A percentile compares a stretch with the other conserved stretches of the same genome.
Evolutionary conservation across 2,329 filamentous ascomycete genomes (phyloP).

Genomic region (Cucurbitaria berberidis): DNA sequence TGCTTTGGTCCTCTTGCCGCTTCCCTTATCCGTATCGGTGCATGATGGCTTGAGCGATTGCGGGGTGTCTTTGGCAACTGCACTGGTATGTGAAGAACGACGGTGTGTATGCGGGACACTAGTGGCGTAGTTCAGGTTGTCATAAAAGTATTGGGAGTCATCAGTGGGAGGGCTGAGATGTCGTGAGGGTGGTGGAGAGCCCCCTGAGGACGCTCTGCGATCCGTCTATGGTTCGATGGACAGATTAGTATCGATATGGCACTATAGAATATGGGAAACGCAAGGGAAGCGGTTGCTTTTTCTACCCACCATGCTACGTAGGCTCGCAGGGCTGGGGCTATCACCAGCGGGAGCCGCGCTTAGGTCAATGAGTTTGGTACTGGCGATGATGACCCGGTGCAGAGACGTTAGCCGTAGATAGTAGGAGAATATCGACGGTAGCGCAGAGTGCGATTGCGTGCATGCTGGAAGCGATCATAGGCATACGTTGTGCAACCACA

Average conservation of each 20-base stretch:
- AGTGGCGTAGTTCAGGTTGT: constrained; percentile 16
- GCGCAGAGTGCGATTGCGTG: constrained; percentile 43
- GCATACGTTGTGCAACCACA: constrained; percentile 42
- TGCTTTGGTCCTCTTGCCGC: constrained; percentile 27
- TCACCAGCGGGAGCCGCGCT: constrained; percentile 33
- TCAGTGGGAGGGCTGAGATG: constrained; percentile 25
- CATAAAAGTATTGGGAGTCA: constrained; percentile 19
- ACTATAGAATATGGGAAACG: constrained; percentile 8
- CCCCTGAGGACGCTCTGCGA: constrained; percentile 32
- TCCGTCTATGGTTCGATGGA: constrained; percentile 35
- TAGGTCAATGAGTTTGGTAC: constrained; percentile 45
- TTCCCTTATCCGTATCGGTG: constrained; percentile 31
- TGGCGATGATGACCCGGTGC: constrained; percentile 29
- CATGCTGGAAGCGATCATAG: constrained; percentile 44
- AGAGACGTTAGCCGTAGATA: constrained; percentile 26
- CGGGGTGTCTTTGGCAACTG: constrained; percentile 25
- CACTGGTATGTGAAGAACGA: constrained; percentile 33
- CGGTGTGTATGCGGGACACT: constrained; percentile 26
- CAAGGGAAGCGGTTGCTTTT: constrained; percentile 26
- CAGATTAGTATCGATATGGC: constrained; percentile 32
- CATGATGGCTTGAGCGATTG: constrained; percentile 25
- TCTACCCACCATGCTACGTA: constrained; percentile 49
- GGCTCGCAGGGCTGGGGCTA: constrained; percentile 27
- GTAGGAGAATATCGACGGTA: constrained; percentile 27
- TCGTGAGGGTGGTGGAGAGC: constrained; percentile 23